Evolutionary conservation across 805 yeast species (phyloP).

Genomic region (Starmerella vaccinii): DNA sequence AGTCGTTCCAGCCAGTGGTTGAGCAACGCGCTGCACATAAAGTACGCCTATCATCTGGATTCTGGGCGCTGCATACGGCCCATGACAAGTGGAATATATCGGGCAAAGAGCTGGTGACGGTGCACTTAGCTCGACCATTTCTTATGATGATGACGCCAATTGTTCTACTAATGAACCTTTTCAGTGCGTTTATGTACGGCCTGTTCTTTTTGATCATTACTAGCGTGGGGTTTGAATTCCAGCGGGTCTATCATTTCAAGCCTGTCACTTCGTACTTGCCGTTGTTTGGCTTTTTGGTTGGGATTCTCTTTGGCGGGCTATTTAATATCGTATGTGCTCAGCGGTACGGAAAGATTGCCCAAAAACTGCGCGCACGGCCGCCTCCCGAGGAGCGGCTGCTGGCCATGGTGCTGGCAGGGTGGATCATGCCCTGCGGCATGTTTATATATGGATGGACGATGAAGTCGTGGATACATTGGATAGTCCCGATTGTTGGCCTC

Average conservation of each 20-base stretch:
- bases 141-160: slow-evolving; percentile 54
- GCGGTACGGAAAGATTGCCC: slow-evolving; percentile 27
- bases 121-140: slow-evolving; percentile 71
- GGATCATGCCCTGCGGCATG: slow-evolving; percentile 44
- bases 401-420: slow-evolving; percentile 40
- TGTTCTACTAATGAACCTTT: slow-evolving; percentile 34
- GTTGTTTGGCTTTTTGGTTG: slow-evolving; percentile 30
- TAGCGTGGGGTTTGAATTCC: slow-evolving; percentile 34
- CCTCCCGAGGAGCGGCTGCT: slow-evolving; percentile 53
- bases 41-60: slow-evolving; percentile 66
- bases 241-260: slow-evolving; percentile 29
- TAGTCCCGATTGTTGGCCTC: slow-evolving; percentile 50
- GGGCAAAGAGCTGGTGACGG: slow-evolving; percentile 53
- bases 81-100: slow-evolving; percentile 76
- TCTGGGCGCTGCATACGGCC: slow-evolving; percentile 75
- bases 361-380: slow-evolving; percentile 35
- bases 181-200: slow-evolving; percentile 38
- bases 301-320: slow-evolving; percentile 29
- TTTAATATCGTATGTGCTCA: slow-evolving; percentile 26
- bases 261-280: slow-evolving; percentile 30
- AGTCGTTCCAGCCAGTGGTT: slow-evolving; percentile 38
- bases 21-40: slow-evolving; percentile 54
- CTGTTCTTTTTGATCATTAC: slow-evolving; percentile 36
- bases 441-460: slow-evolving; percentile 59
- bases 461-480: slow-evolving; percentile 38